Evolutionary conservation across 164 flowering plant genomes (phyloP), one percentile per base, ranked within the genome.

Genomic region (Cinnamomum micranthum): DNA sequence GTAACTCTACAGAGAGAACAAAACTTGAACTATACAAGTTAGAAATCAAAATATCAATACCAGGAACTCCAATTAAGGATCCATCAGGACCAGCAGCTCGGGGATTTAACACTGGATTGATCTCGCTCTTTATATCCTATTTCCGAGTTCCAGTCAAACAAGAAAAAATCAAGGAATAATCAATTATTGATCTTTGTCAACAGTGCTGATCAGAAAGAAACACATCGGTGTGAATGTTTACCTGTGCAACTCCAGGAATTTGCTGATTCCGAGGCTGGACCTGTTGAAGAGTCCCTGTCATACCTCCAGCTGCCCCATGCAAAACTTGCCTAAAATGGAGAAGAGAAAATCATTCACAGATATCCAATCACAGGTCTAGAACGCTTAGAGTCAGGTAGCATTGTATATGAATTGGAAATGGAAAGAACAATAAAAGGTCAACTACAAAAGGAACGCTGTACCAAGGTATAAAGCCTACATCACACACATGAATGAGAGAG

Each of bases 201-300:
- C 55, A 2, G n/a, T 20, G 22, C 47, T 10, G 41, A 55, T 55
- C 17, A 55, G n/a, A 55, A 55, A 15, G 60, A 55, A 55, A 55
- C 60, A 55, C 35, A 63, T n/a, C 3, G 10, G 3, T 24, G 19
- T 35, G 6, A 68, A 67, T 68, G 60, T 22, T n/a, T 58, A 74
- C 99, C 84, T 85, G 90, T 63, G 92, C 81, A 70, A 92, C 84
- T 64, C 90, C 98, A 0, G 92, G 90, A 78, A 86, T 85, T 78
- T 91, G 97, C 77, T 93, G 98, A 78, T 81, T 88, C 65, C 99
- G 89, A 80, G 88, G 80, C 86, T 91, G 98, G 74, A 91, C 92
- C 85, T 95, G 99, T 35, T 90, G 91, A 77, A 85, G 86, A 78
- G 83, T 78, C 59, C 85, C 87, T 31, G 94, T 82, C 90, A 93